Percentiles rank a stretch among this genome's conserved stretches.
phyloP scores from a whole-genome alignment of 169 alveolate genomes.

The Cryptosporidium baileyi region DNA sequence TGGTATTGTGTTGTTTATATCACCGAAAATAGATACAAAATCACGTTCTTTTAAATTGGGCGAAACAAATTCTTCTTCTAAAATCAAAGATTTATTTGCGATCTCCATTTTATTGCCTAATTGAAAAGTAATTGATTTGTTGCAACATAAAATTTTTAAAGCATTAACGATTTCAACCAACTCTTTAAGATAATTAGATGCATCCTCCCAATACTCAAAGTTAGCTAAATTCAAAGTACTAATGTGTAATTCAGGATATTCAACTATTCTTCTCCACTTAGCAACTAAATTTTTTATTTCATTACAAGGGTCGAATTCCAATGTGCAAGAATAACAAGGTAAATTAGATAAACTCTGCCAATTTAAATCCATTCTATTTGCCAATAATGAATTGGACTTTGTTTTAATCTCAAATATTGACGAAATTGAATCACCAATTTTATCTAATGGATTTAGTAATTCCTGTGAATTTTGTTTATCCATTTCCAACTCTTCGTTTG shows the following conservation, averaged over 20 bases:
- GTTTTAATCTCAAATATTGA: not conserved
- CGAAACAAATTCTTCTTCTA: too few species aligned
- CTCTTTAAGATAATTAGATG: not conserved
- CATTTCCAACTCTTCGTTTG: not conserved
- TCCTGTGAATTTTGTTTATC: not conserved
- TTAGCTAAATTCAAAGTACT: constrained; percentile 4
- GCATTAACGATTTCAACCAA: not conserved
- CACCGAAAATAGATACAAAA: not conserved
- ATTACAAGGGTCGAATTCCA: constrained; percentile 13
- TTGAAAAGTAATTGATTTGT: too few species aligned
- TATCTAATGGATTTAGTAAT: not conserved
- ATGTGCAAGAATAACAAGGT: too few species aligned
- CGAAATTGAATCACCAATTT: too few species aligned
- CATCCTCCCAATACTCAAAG: constrained; percentile 23
- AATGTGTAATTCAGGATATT: constrained; percentile 37
- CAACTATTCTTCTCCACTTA: constrained; percentile 42
- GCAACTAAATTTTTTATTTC: constrained; percentile 12
- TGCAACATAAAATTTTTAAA: constrained; percentile 6
- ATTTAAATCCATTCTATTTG: not conserved
- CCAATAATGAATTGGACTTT: not conserved
- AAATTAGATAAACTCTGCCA: not conserved
- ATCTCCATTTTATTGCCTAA: too few species aligned
- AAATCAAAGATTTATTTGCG: too few species aligned
- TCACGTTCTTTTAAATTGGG: too few species aligned
- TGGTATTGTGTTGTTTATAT: not conserved